A percentile compares a stretch with the other conserved stretches of the same genome.
phyloP scores from a whole-genome alignment of 2,329 filamentous ascomycete species.

The Trichothecium sympodiale region DNA sequence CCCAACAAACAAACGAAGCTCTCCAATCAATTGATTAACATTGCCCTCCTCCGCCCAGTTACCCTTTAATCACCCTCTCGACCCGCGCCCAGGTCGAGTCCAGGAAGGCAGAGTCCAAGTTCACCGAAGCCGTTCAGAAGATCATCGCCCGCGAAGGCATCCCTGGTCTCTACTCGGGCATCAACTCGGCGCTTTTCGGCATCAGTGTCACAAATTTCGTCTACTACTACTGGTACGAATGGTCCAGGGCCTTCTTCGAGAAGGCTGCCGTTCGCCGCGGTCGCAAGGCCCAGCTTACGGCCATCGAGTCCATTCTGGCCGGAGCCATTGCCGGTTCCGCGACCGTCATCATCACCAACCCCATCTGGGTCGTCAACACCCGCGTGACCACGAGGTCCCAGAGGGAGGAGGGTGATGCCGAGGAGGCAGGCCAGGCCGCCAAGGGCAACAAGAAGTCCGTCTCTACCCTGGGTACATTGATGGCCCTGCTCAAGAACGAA shows the following conservation, averaged over 20 bases:
- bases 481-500: slow-evolving; percentile 72
- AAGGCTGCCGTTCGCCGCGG: slow-evolving; percentile 62
- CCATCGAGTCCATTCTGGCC: slow-evolving; percentile 87
- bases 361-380: slow-evolving; percentile 98
- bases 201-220: slow-evolving; percentile 99
- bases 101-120: slow-evolving; percentile 77
- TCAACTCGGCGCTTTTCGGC: slow-evolving; percentile 90
- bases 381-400: slow-evolving; percentile 87
- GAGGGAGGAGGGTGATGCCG: slow-evolving; percentile 30
- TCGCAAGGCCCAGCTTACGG: slow-evolving; percentile 74
- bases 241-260: slow-evolving; percentile 81
- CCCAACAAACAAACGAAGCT: slow-evolving; percentile 5
- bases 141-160: slow-evolving; percentile 91
- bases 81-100: slow-evolving; percentile 97
- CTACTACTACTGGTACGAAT: slow-evolving; percentile 99
- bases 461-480: slow-evolving; percentile 69
- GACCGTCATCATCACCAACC: slow-evolving; percentile 92
- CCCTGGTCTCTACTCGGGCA: slow-evolving; percentile 78
- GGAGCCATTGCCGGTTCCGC: slow-evolving; percentile 88
- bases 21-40: slow-evolving; percentile 1
- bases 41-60: slow-evolving; percentile 37
- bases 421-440: slow-evolving; percentile 21
- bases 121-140: slow-evolving; percentile 68
- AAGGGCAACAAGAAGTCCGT: slow-evolving; percentile 11
- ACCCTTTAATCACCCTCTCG: slow-evolving; percentile 93